Base-by-base conservation (phyloP, 768 basidiomycete genomes). In the Suillus fuscotomentosus region DNA sequence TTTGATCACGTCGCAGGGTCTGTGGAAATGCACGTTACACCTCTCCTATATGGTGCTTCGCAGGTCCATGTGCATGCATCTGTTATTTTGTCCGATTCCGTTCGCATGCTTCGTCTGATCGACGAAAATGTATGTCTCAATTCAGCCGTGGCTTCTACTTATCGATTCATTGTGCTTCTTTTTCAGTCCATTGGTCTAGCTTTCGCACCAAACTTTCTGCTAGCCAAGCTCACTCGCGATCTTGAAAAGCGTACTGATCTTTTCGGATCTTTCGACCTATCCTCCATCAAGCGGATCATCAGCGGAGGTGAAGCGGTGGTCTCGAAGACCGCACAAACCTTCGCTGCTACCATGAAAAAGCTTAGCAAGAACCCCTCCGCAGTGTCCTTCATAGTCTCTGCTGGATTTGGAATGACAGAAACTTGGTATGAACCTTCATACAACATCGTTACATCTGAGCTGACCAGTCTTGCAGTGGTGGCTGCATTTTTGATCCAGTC, bases 1-100 rank as follows among this genome's bases (percentile, higher is more conserved):
- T 79, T 82, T 55, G 81, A 82, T 60, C 81, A 82, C 60, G 79
- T 82, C 34, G 81, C 81, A 4, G 79, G 78, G 42, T 72, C 79
- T 0, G 70, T 80, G 3, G 81, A 82, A 60, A 72, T 81, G 65
- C 80, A 81, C 54, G 63, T 82, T 3, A 72, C 80, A 0, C 75
- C 80, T 27, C 66, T 75, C 42, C 65, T 76, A 13, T 76, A 71
- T 45, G 78, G 77, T 9, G 67, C 70, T 45, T 70, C 69, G 8
- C 72, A 71, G 41, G 45, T 73, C 24, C 67, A 70, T 36, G 67
- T 72, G 27, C 68, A 71, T 24, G 67, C 69, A 17, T 70, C 69
- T 42, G 68, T 60, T 27, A 70, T 76, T 45, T 66, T 72, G 20
- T 69, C 71, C 5, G 73, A 72, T 54, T 70, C 69, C 11, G 41